Evolutionary conservation across 1,284 basidiomycete genomes (phyloP).

Genomic region (Apiotrichum domesticum): DNA sequence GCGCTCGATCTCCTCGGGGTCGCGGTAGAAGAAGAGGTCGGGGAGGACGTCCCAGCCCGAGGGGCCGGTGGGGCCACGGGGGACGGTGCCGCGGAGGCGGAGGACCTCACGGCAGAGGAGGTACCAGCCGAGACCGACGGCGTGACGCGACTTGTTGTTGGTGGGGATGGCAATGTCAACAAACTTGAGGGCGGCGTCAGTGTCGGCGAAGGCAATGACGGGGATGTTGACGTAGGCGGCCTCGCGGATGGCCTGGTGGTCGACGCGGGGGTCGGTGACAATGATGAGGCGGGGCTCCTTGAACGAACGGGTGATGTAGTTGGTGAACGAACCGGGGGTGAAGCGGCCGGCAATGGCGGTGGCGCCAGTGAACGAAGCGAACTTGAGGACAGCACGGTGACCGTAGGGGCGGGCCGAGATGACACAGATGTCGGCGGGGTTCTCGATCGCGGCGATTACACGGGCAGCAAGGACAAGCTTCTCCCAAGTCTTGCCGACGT

Average conservation of each 20-base stretch:
- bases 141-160: conserved; percentile 98
- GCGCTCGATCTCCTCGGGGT: conserved; percentile 97
- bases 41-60: conserved; percentile 98
- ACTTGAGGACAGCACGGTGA: conserved; percentile 98
- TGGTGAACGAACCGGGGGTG: conserved; percentile 98
- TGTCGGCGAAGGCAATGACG: conserved; percentile 97
- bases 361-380: conserved; percentile 93
- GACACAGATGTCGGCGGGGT: conserved; percentile 95
- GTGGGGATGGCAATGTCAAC: conserved; percentile 98
- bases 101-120: conserved; percentile 95
- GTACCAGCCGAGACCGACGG: conserved; percentile 99
- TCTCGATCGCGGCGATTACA: conserved; percentile 90
- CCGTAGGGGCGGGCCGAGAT: conserved; percentile 98
- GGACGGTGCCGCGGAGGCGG: conserved; percentile 85
- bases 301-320: conserved; percentile 99
- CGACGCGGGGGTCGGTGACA: conserved; percentile 97
- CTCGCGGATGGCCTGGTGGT: conserved; percentile 99
- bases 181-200: conserved; percentile 93
- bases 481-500: conserved; percentile 99
- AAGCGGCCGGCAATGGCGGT: conserved; percentile 98
- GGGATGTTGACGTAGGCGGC: conserved; percentile 99
- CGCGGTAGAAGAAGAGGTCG: conserved; percentile 99
- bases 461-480: conserved; percentile 94
- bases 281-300: conserved; percentile 98
- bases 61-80: conserved; percentile 73